Percentiles rank a stretch among this genome's conserved stretches.
These are phyloP conservation scores for Diplotaxis tenuifolia DNA, from an alignment of 345 rosid genomes.

Conservation along the genomic window DNA sequence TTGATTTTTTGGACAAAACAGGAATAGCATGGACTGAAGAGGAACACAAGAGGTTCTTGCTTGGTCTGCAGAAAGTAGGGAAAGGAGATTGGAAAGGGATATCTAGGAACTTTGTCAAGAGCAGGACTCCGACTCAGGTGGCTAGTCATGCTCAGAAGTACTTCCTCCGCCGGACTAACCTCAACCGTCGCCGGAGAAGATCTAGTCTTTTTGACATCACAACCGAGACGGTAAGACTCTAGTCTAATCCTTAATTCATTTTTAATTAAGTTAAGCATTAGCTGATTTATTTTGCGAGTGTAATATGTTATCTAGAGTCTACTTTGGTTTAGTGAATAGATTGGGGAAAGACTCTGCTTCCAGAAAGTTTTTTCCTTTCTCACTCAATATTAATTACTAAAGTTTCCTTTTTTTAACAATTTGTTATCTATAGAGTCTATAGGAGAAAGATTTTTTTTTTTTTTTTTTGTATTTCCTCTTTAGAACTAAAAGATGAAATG, in stretches of 20 bases:
- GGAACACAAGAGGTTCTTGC: slow-evolving; percentile 85
- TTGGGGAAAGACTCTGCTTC: slow-evolving; percentile 19
- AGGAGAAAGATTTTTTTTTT: background rate
- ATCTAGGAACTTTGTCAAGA: slow-evolving; percentile 82
- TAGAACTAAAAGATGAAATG: background rate
- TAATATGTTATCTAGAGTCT: background rate
- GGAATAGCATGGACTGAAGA: slow-evolving; percentile 97
- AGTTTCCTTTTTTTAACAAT: background rate
- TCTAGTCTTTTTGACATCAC: slow-evolving; percentile 92
- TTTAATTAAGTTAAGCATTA: background rate
- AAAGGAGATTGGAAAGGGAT: slow-evolving; percentile 98
- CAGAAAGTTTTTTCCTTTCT: slow-evolving; percentile 3
- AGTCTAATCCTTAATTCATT: background rate
- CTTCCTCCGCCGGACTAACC: slow-evolving; percentile 75
- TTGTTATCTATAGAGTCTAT: background rate
- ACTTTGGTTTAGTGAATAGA: background rate
- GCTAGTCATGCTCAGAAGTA: slow-evolving; percentile 99
- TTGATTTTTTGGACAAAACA: slow-evolving; percentile 22
- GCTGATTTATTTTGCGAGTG: no score
- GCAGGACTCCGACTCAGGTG: slow-evolving; percentile 94
- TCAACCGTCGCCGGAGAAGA: slow-evolving; percentile 92
- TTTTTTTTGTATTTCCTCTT: background rate
- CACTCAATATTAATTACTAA: background rate
- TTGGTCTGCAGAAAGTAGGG: slow-evolving; percentile 87
- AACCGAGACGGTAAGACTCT: slow-evolving; percentile 65